Base-by-base conservation (phyloP, 1,139 yeast species). In the Geotrichum siamense region DNA sequence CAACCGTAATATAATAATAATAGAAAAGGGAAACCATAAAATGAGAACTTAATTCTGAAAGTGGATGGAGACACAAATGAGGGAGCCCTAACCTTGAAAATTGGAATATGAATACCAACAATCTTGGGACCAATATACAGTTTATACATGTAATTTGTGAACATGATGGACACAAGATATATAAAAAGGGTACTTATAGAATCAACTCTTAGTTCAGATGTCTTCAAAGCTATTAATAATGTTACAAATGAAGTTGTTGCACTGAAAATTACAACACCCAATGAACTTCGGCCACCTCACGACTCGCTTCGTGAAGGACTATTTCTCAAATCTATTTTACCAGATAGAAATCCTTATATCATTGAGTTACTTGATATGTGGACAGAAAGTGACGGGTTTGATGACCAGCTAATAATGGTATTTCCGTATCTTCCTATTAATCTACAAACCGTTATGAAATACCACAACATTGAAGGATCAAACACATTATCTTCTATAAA, bases 281-380 rank as follows among this genome's bases (percentile, higher is more conserved):
- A 70, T 38, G 75, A 69, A 33, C 74, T 72, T 41, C 56, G 60
- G 17, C 70, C 76, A 1, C 80, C 80, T 1, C 79, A 76, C 51
- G 62, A 63, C 47, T 64, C 72, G 4, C 45, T 60, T 21, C 65
- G 63, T 37, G 80, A 75, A 54, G 53, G 71, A 29, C 55, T 54
- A 25, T 48, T 72, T 2, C 53, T 74, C 29, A 46, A 53, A 15
- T 48, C 54, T 17, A 48, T 70, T 34, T 47, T 51, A 5, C n/a
- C 13, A 19, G 29, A 39, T 5, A 16, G 37, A 9, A 20, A 21
- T 6, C 12, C 35, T 16, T 30, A 51, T 42, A 38, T 56, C 17
- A 44, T 71, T 0, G 38, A 44, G 3, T 39, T 73, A 8, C 25
- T 71, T 1, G 66, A 60, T 13, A 44, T 54, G 20, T 45, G 48